Conservation (phyloP, 176 grass and related monocot genomes). For the Oropetium thomaeum region DNA sequence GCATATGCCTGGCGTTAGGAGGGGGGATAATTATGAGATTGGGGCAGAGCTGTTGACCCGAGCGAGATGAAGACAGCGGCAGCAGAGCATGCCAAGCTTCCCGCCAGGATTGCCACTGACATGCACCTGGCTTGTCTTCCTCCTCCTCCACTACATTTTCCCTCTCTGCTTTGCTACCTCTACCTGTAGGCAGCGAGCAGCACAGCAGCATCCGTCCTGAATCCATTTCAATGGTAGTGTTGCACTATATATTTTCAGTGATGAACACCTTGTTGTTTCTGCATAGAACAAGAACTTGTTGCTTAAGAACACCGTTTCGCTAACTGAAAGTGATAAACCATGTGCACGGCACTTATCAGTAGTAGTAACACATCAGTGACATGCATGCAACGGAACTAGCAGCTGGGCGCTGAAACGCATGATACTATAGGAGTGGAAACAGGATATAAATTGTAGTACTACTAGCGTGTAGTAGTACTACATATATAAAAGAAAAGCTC, state of each 20-base stretch:
- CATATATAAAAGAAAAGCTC: conserved; percentile 28
- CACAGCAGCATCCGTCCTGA: no score
- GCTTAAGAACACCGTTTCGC: not conserved
- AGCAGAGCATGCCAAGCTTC: conserved; percentile 48
- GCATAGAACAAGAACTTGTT: not conserved
- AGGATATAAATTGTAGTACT: not conserved
- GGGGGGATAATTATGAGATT: conserved; percentile 39
- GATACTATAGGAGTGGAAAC: not conserved
- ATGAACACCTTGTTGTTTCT: not conserved
- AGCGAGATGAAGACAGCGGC: conserved; percentile 30
- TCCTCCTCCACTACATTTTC: not conserved
- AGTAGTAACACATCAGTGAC: not conserved
- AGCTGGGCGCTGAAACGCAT: not conserved
- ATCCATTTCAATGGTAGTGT: not conserved
- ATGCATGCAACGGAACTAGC: not conserved
- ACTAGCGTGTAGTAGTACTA: no score
- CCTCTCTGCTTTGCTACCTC: not conserved
- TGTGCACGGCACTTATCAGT: not conserved
- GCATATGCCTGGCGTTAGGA: conserved; percentile 42
- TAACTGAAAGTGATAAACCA: conserved; percentile 23
- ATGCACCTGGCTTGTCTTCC: conserved; percentile 45
- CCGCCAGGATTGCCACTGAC: conserved; percentile 42
- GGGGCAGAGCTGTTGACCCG: conserved; percentile 35
- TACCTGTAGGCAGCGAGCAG: conserved; percentile 33
- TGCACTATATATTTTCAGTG: not conserved